These are phyloP conservation scores for Rachicladosporium sp. DNA, from an alignment of 2,329 filamentous ascomycete genomes.

Conservation along the genomic window DNA sequence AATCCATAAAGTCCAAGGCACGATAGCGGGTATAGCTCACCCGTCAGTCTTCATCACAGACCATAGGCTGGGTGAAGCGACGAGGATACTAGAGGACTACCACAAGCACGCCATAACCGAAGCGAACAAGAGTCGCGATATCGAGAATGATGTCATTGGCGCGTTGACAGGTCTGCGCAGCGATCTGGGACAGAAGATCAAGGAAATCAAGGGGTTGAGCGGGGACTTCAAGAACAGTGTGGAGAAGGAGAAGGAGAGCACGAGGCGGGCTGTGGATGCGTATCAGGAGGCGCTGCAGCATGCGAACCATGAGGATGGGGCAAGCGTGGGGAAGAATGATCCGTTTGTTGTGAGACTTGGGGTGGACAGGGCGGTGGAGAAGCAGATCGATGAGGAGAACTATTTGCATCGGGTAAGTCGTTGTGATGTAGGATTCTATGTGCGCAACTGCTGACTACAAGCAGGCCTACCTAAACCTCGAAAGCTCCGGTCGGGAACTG, in stretches of 20 bases:
- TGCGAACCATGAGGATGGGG: constrained; percentile 58
- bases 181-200: constrained; percentile 90
- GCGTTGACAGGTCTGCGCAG: constrained; percentile 75
- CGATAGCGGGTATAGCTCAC: constrained; percentile 66
- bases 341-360: constrained; percentile 76
- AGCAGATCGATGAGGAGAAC: constrained; percentile 92
- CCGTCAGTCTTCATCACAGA: constrained; percentile 66
- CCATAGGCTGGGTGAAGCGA: constrained; percentile 78
- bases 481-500: constrained; percentile 84
- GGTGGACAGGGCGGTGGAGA: constrained; percentile 82
- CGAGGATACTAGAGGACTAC: constrained; percentile 66
- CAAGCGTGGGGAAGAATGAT: constrained; percentile 74
- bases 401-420: constrained; percentile 69
- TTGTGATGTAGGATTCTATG: constrained; percentile 18
- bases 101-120: constrained; percentile 71
- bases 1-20: constrained; percentile 68
- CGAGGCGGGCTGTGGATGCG: constrained; percentile 63
- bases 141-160: constrained; percentile 81
- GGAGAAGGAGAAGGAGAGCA: constrained; percentile 84
- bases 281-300: constrained; percentile 73
- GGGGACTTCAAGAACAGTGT: constrained; percentile 96
- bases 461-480: constrained; percentile 85
- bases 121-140: constrained; percentile 77
- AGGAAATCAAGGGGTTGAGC: constrained; percentile 88
- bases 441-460: constrained; percentile 6